These are phyloP conservation scores for Penicillium coffeae DNA, from an alignment of 495 filamentous ascomycete genomes.

Conservation along the genomic window DNA sequence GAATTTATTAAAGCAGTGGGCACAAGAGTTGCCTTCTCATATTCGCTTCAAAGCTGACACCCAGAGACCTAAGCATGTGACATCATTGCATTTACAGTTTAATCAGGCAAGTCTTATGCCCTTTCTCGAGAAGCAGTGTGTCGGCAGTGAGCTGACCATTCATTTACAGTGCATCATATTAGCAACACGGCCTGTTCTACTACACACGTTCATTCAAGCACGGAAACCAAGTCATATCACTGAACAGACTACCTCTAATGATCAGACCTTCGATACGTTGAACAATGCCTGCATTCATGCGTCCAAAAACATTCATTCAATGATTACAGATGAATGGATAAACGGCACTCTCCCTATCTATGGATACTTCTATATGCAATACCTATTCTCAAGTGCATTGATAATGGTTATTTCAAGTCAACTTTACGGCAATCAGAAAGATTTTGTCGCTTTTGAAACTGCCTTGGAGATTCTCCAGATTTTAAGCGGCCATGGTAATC, in stretches of 20 bases:
- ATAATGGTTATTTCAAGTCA: slow-evolving; percentile 32
- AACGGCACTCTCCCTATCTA: slow-evolving; percentile 31
- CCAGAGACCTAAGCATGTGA: slow-evolving; percentile 19
- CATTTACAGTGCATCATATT: slow-evolving; percentile 31
- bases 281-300: slow-evolving; percentile 32
- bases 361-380: slow-evolving; percentile 34
- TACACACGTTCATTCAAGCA: slow-evolving; percentile 24
- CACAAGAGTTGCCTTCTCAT: slow-evolving; percentile 23
- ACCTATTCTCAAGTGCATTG: slow-evolving; percentile 29
- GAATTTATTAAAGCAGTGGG: slow-evolving; percentile 26
- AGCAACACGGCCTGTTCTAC: slow-evolving; percentile 27
- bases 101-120: slow-evolving; percentile 21
- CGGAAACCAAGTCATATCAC: slow-evolving; percentile 1
- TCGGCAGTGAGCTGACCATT: not conserved
- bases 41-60: slow-evolving; percentile 18
- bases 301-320: slow-evolving; percentile 24
- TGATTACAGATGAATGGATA: slow-evolving; percentile 35
- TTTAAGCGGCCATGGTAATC: slow-evolving; percentile 29
- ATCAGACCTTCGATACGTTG: slow-evolving; percentile 20
- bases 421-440: slow-evolving; percentile 15
- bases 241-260: slow-evolving; percentile 11
- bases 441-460: slow-evolving; percentile 24
- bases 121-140: not conserved
- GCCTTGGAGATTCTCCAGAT: slow-evolving; percentile 24
- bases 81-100: slow-evolving; percentile 31